A percentile compares a stretch with the other conserved stretches of the same genome.
Conservation (phyloP, 176 grass and related monocot species). For the Tuctoria greenei region DNA sequence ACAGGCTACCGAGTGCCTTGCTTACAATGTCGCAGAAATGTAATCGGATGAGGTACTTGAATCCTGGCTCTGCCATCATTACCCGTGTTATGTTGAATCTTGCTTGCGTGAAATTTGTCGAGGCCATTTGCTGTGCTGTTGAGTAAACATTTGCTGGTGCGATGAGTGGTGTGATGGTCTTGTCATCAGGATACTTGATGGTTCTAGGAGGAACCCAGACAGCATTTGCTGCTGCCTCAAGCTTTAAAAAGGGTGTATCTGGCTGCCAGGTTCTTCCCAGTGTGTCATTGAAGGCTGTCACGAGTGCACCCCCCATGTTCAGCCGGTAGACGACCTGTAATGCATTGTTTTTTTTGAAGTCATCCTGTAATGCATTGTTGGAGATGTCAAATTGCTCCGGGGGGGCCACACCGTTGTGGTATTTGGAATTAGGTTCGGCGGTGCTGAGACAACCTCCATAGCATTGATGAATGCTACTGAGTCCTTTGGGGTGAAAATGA, state of each 20-base stretch:
- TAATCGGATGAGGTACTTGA: slow-evolving; percentile 71
- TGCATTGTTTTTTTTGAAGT: too few species aligned
- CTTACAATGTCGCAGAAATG: slow-evolving; percentile 94
- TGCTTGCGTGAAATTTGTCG: slow-evolving; percentile 56
- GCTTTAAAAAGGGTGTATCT: slow-evolving; percentile 63
- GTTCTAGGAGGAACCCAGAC: slow-evolving; percentile 59
- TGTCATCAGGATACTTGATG: slow-evolving; percentile 76
- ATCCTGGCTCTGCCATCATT: slow-evolving; percentile 67
- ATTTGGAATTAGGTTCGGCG: slow-evolving; percentile 66
- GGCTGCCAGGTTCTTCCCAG: slow-evolving; percentile 65
- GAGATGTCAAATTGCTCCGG: slow-evolving; percentile 56
- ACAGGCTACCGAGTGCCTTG: slow-evolving; percentile 76
- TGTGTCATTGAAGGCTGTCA: slow-evolving; percentile 69
- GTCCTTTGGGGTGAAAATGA: slow-evolving; percentile 64
- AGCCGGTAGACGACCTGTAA: slow-evolving; percentile 76
- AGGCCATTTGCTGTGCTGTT: slow-evolving; percentile 65
- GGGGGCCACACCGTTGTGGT: slow-evolving; percentile 43
- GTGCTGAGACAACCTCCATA: slow-evolving; percentile 72
- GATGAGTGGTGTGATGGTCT: slow-evolving; percentile 57
- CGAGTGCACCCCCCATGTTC: slow-evolving; percentile 66
- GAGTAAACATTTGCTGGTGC: slow-evolving; percentile 78
- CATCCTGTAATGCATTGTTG: slow-evolving; percentile 65
- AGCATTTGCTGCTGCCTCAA: slow-evolving; percentile 51
- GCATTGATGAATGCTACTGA: slow-evolving; percentile 90
- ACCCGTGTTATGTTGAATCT: slow-evolving; percentile 83